Conservation (phyloP, 768 basidiomycete species). For the Rhizopogon vesiculosus region DNA sequence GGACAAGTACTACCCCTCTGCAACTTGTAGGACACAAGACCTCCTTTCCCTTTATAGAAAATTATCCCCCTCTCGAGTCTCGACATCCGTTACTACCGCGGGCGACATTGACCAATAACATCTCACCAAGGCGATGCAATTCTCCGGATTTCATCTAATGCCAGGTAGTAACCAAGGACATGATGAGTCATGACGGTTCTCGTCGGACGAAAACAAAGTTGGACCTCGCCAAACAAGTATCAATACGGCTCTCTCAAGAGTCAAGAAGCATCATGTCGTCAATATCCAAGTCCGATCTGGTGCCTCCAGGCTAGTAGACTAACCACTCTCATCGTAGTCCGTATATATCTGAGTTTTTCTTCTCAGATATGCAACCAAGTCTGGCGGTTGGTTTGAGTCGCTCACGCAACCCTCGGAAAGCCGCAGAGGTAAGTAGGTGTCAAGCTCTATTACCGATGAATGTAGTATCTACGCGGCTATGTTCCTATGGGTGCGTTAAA, state of each 20-base stretch:
- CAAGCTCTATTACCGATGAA: no score
- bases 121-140: not conserved
- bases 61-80: no score
- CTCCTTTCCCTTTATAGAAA: not conserved
- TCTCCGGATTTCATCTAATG: not conserved
- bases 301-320: not conserved
- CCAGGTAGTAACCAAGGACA: no score
- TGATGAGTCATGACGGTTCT: no score
- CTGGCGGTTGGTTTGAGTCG: not conserved
- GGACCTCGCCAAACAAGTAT: no score
- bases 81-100: no score
- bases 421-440: not conserved
- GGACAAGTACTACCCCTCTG: not conserved
- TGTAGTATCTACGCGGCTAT: not conserved
- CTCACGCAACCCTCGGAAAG: not conserved
- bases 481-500: conserved; percentile 24
- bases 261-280: no score
- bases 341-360: not conserved
- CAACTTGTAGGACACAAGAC: no score
- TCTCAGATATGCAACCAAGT: not conserved
- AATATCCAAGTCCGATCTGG: not conserved
- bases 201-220: no score
- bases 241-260: no score
- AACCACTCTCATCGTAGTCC: not conserved
- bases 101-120: no score